A percentile compares a stretch with the other conserved stretches of the same genome.
phyloP scores from a whole-genome alignment of 768 basidiomycete genomes.

The Hericium rajendrae region DNA sequence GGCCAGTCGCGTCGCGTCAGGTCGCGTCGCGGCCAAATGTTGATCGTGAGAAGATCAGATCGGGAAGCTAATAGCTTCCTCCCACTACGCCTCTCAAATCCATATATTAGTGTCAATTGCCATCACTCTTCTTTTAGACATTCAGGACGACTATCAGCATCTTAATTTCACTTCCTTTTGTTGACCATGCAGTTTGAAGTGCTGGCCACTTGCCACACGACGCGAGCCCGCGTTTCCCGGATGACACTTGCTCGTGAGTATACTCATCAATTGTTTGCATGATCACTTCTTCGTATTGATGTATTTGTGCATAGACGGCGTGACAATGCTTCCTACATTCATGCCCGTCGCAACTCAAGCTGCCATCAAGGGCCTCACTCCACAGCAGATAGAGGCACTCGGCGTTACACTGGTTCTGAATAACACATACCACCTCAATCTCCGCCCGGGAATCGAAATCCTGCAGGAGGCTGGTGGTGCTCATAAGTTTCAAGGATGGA shows the following conservation, averaged over 20 bases:
- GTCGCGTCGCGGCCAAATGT: background rate
- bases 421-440: conserved; percentile 83
- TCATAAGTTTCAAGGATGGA: conserved; percentile 89
- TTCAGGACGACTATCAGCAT: no score
- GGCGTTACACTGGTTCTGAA: conserved; percentile 80
- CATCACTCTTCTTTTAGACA: no score
- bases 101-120: no score
- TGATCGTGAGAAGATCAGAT: background rate
- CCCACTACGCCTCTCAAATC: background rate
- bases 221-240: conserved; percentile 72
- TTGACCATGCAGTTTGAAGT: conserved; percentile 69
- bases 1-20: background rate
- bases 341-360: conserved; percentile 94
- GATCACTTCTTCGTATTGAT: conserved; percentile 4
- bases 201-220: conserved; percentile 72
- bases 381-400: conserved; percentile 74
- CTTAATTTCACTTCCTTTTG: no score
- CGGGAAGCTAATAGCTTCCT: background rate
- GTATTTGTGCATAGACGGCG: conserved; percentile 44
- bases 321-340: conserved; percentile 79
- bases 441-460: conserved; percentile 73
- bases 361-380: conserved; percentile 84
- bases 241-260: conserved; percentile 75
- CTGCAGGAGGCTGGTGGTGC: conserved; percentile 72
- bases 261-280: background rate